Base-by-base conservation (phyloP, 2,329 filamentous ascomycete genomes). In the Colletotrichum kahawae region DNA sequence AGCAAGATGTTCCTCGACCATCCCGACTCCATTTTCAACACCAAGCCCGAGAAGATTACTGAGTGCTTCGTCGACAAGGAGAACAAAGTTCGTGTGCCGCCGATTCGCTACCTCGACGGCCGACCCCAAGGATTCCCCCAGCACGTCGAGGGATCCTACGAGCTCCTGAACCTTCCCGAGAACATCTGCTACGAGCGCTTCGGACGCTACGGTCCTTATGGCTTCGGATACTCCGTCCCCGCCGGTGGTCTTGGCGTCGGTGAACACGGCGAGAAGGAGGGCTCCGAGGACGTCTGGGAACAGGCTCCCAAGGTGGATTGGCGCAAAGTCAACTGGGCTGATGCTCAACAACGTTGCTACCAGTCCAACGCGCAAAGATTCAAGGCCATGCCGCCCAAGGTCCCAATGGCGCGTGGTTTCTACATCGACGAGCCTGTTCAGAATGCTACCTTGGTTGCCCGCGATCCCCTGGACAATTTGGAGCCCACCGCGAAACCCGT, bases 121-220 rank as follows among this genome's bases (percentile, higher is more conserved):
- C 90, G 97, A 4, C 94, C 95, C 0, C 89, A 91, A 74, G 96
- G 96, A 1, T 97, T 98, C 82, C 97, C 97, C 0, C 92, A 97
- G 64, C 91, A 95, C 74, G 91, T 95, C 3, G 90, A 96, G 80
- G 97, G 97, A n/a, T 98, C 95, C 0, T 96, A 98, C 80, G 92
- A 95, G 12, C 83, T 96, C 54, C 85, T 98, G 14, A 93, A 92
- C 1, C 86, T 98, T 43, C 91, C 94, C 21, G 92, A 97, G 78
- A 93, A 98, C 80, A 91, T 98, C 62, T 99, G 97, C 85, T 98
- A 98, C 81, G 97, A 99, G 79, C 91, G 97, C 3, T 98, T 95
- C 82, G 96, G 96, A 4, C 91, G 95, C 77, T 91, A 97, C 34
- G 96, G 95, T 0, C 94, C 96, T 0, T 99, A 99, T 79, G 96